Conservation (phyloP, 768 basidiomycete species). For the Dioszegia aurantiaca region DNA sequence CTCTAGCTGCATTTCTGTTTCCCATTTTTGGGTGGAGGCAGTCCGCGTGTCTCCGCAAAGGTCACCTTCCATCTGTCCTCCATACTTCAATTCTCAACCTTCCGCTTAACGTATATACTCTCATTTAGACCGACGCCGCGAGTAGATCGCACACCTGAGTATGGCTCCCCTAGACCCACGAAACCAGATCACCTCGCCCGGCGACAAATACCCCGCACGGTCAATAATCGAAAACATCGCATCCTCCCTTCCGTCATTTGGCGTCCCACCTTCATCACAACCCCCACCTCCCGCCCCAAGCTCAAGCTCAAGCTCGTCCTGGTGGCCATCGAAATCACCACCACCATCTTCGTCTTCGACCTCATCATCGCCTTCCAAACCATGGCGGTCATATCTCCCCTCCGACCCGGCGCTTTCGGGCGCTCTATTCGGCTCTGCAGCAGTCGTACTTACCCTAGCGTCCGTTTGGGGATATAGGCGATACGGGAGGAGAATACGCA, state of each 20-base stretch:
- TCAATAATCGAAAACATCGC: constrained; percentile 21
- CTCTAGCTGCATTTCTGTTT: too few relatives aligned
- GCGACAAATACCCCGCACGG: constrained; percentile 4
- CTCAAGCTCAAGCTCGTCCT: not conserved
- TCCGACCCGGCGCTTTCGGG: constrained; percentile 38
- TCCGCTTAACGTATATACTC: too few relatives aligned
- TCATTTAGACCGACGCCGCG: too few relatives aligned
- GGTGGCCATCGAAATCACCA: constrained; percentile 11
- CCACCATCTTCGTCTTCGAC: constrained; percentile 10
- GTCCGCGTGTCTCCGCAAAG: too few relatives aligned
- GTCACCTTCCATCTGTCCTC: too few relatives aligned
- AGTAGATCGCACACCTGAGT: too few relatives aligned
- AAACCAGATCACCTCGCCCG: too few relatives aligned
- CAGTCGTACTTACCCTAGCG: constrained; percentile 37
- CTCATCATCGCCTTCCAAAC: not conserved
- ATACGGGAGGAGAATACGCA: constrained; percentile 58
- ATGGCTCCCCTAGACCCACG: not conserved
- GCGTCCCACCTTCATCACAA: constrained; percentile 5
- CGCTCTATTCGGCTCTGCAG: constrained; percentile 49
- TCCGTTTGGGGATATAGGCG: constrained; percentile 34
- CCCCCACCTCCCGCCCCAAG: not conserved
- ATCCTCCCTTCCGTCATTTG: constrained; percentile 17
- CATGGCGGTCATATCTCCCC: constrained; percentile 23
- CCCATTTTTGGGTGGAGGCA: constrained; percentile 5
- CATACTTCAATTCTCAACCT: too few relatives aligned